Base-by-base conservation (phyloP, 148 eudicot genomes). In the Cornus florida region DNA sequence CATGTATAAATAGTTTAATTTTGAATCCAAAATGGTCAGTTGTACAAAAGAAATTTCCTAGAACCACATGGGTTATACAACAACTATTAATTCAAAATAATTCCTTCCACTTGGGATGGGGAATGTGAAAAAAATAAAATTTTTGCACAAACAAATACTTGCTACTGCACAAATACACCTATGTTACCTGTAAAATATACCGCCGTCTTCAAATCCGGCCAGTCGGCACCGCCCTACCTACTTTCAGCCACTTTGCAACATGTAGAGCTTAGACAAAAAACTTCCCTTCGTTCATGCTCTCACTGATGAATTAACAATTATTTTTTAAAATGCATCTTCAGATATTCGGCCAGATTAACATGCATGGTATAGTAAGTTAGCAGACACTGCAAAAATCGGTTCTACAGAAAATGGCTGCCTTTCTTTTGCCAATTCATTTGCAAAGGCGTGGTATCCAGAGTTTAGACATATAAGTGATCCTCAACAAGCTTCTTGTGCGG, bases 361-460 rank as follows among this genome's bases (percentile, higher is more conserved):
- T 28, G 2, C 56, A 7, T 3, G 41, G 57, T 43, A 53, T 35
- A 35, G 38, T 43, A 12, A 41, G 56, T 59, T 62, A 16, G 41
- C 23, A 16, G 56, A 65, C 38, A 23, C 67, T 7, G 78, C 60
- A 76, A 66, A 38, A 66, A 67, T 41, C 39, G 38, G 41, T 41
- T 56, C 71, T 14, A 33, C 53, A 66, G 38, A 23, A 22, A 57
- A 39, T 39, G 71, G 23, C 59, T 23, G 70, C 71, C 60, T 65
- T 41, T 75, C 20, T n/a, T 66, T 67, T 66, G 53, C 69, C n/a
- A 28, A 23, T 76, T 66, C 79, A 76, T 76, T 28, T 66, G 24
- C 60, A 66, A 39, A 67, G 39, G 78, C 8, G 70, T 9, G 70
- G 70, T 9, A 64, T 39, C 57, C 56, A 7, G 59, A 53, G 16